phyloP scores from a whole-genome alignment of 164 flowering plant species.

The Stephania yunnanensis region DNA sequence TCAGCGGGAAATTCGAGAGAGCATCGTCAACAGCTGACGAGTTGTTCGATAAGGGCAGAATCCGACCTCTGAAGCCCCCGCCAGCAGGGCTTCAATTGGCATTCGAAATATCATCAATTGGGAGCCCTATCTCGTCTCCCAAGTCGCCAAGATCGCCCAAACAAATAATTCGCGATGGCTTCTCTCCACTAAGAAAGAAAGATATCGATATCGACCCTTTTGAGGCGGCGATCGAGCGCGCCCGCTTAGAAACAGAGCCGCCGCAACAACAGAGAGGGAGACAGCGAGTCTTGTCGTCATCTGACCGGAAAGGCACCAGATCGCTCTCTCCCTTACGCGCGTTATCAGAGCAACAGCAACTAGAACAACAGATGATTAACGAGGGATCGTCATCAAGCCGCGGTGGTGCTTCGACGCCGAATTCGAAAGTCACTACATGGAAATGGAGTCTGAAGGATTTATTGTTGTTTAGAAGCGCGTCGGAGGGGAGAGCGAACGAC shows the following conservation, averaged over 20 bases:
- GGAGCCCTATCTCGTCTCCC: slow-evolving; percentile 25
- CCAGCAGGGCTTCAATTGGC: slow-evolving; percentile 28
- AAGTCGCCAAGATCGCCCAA: slow-evolving; percentile 32
- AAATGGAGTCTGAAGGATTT: slow-evolving; percentile 80
- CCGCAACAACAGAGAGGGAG: slow-evolving; percentile 34
- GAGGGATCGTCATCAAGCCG: too few relatives aligned
- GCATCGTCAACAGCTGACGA: slow-evolving; percentile 53
- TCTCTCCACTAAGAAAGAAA: slow-evolving; percentile 40
- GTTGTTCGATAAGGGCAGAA: slow-evolving; percentile 66
- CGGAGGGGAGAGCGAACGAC: slow-evolving; percentile 74
- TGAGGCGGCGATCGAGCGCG: slow-evolving; percentile 18
- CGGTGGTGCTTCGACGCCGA: not conserved
- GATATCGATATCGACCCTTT: slow-evolving; percentile 23
- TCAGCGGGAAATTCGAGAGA: slow-evolving; percentile 35
- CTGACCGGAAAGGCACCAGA: slow-evolving; percentile 44
- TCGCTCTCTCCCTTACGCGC: slow-evolving; percentile 63
- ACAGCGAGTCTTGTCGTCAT: slow-evolving; percentile 22
- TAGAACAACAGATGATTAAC: not conserved
- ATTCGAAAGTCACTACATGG: slow-evolving; percentile 16
- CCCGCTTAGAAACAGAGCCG: slow-evolving; percentile 18
- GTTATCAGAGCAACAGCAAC: slow-evolving; percentile 24
- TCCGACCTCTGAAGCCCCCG: slow-evolving; percentile 46
- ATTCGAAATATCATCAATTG: not conserved
- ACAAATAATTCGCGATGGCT: slow-evolving; percentile 31
- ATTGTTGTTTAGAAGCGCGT: slow-evolving; percentile 80